These are phyloP conservation scores for Fusarium sp. DNA, from an alignment of 2,329 filamentous ascomycete genomes.

Conservation along the genomic window DNA sequence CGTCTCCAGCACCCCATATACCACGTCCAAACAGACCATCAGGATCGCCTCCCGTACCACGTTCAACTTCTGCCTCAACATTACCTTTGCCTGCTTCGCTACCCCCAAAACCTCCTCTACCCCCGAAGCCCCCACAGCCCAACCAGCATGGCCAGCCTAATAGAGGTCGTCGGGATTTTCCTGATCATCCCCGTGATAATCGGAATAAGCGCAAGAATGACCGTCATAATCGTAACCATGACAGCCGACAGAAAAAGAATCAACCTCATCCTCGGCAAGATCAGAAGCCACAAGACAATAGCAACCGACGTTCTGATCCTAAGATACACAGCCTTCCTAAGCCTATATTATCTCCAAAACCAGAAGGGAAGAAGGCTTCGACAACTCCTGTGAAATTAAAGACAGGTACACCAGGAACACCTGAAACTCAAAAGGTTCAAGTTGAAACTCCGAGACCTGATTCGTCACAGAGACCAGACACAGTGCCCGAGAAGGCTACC, in stretches of 20 bases:
- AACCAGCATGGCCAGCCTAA: constrained; percentile 31
- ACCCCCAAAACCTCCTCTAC: constrained; percentile 53
- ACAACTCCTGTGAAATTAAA: constrained; percentile 9
- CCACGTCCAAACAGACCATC: constrained; percentile 30
- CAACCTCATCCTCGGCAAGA: constrained; percentile 40
- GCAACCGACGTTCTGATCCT: constrained; percentile 20
- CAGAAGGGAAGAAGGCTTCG: constrained; percentile 50
- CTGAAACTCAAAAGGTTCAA: constrained; percentile 26
- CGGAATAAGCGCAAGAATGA: constrained; percentile 52
- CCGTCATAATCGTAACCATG: constrained; percentile 50
- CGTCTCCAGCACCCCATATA: constrained; percentile 32
- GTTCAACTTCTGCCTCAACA: constrained; percentile 34
- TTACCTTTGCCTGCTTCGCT: constrained; percentile 47
- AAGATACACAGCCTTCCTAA: constrained; percentile 36
- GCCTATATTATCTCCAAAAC: constrained; percentile 27
- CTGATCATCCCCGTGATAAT: constrained; percentile 49
- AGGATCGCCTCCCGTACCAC: constrained; percentile 33
- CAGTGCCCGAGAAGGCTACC: constrained; percentile 15
- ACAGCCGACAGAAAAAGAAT: constrained; percentile 49
- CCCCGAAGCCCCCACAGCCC: constrained; percentile 50
- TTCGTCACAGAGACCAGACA: constrained; percentile 21
- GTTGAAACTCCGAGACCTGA: constrained; percentile 17
- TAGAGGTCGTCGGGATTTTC: constrained; percentile 46
- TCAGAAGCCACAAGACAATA: constrained; percentile 46
- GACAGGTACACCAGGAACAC: constrained; percentile 10